A percentile compares a stretch with the other conserved stretches of the same genome.
Evolutionary conservation across 108 stramenopile genomes (phyloP).

Genomic region (Skeletonema grethae): DNA sequence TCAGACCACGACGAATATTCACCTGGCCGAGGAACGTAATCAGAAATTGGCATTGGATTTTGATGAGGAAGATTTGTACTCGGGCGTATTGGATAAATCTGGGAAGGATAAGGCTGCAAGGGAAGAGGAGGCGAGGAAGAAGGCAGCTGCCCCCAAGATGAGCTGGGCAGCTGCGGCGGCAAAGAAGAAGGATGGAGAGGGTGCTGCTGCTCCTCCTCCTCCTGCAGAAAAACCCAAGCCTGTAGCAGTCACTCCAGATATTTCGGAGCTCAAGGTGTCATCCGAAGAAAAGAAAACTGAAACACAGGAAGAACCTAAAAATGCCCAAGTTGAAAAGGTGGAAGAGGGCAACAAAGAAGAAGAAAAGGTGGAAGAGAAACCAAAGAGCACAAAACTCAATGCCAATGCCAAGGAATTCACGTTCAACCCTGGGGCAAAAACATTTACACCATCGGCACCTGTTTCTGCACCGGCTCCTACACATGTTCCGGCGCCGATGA

Average conservation of each 20-base stretch:
- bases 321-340: conserved; percentile 8
- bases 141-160: conserved; percentile 20
- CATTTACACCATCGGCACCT: conserved; percentile 71
- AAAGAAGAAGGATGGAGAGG: conserved; percentile 49
- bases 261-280: conserved; percentile 9
- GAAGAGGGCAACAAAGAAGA: conserved; percentile 28
- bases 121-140: conserved; percentile 11
- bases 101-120: conserved; percentile 47
- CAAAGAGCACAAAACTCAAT: conserved; percentile 71
- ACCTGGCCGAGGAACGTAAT: conserved; percentile 93
- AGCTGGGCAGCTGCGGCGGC: conserved; percentile 55
- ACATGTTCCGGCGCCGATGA: conserved; percentile 43
- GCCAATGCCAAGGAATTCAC: conserved; percentile 82
- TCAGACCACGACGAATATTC: conserved; percentile 77
- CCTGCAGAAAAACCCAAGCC: neutral
- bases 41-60: conserved; percentile 72
- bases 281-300: conserved; percentile 31
- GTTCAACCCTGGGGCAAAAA: conserved; percentile 79
- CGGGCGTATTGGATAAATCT: conserved; percentile 76
- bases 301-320: neutral
- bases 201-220: conserved; percentile 27
- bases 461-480: conserved; percentile 15
- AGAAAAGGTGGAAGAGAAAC: conserved; percentile 29
- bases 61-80: conserved; percentile 90
- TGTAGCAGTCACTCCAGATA: conserved; percentile 2